Base-by-base conservation (phyloP, 495 filamentous ascomycete species). In the Annulohypoxylon stygium region DNA sequence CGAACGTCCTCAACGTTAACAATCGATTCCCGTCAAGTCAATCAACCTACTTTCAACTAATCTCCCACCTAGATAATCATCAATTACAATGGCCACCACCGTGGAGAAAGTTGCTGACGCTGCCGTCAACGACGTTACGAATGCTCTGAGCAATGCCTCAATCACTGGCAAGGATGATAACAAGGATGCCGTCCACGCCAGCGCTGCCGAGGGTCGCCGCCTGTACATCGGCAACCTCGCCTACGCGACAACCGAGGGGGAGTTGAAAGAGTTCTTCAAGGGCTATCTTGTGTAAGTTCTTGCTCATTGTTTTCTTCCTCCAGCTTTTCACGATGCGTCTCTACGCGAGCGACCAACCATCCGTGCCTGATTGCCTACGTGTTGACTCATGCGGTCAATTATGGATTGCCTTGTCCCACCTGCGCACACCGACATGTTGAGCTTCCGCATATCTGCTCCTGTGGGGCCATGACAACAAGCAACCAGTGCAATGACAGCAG, bases 211-310 rank as follows among this genome's bases (percentile, higher is more conserved):
- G 86, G 97, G 96, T 81, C 93, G 96, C 88, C 93, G 96, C 86
- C 90, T 99, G 73, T 99, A 99, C 86, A 98, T 98, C 87, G 96
- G 96, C 83, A 99, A 99, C 87, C 93, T 99, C 89, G 96, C 96
- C 65, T 98, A 99, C 83, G 94, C 96, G 90, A 98, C 96, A 88
- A 97, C 94, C 80, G 96, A 98, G 93, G 96, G 93, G 90, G 93
- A 97, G 89, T 93, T 99, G 87, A 97, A 95, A 86, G 93, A 94
- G 65, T 99, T 99, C 89, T 99, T 99, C 90, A 92, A 93, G 86
- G 91, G 88, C 83, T 98, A 95, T 90, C 91, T 93, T 84, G 92
- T 99, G 97, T 99, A 90, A 90, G 96, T 93, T 71, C 47, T 74
- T 36, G 25, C 23, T 9, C 62, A 20, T 66, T 7, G 25, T 26